Conservation (phyloP, 129 eudicot genomes). For the Tagetes erecta region DNA sequence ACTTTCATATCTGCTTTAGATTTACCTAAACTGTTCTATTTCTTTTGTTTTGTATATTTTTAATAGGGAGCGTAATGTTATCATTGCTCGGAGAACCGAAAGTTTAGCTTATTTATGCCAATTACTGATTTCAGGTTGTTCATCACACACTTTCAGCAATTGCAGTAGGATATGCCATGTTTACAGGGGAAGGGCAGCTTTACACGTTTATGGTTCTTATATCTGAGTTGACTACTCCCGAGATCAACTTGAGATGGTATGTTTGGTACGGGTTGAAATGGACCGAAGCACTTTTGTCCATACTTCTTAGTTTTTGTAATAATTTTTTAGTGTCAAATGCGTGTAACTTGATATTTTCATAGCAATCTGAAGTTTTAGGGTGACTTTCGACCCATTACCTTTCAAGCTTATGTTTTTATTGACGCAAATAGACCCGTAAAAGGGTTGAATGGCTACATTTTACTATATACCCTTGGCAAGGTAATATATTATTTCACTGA, state of each 20-base stretch:
- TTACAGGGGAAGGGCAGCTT: conserved; percentile 80
- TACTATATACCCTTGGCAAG: background rate
- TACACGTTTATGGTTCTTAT: conserved; percentile 78
- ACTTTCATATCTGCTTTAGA: too few relatives aligned
- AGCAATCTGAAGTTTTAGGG: background rate
- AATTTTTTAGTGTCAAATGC: background rate
- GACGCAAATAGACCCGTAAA: background rate
- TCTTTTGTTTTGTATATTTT: too few relatives aligned
- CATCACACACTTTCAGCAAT: conserved; percentile 77
- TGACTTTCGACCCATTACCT: background rate
- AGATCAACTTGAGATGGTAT: conserved; percentile 88
- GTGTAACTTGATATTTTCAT: background rate
- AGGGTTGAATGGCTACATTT: background rate
- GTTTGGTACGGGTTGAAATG: background rate
- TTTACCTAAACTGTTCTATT: too few relatives aligned
- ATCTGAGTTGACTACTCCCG: conserved; percentile 88
- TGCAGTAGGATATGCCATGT: conserved; percentile 73
- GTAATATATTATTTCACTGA: conserved; percentile 5
- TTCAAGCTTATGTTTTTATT: background rate
- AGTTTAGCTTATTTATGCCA: background rate
- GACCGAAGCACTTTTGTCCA: background rate
- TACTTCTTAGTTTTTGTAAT: background rate
- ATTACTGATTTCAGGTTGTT: conserved; percentile 54
- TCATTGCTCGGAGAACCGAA: background rate
- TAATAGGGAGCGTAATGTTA: background rate